Evolutionary conservation across 2,329 filamentous ascomycete genomes (phyloP).

Genomic region (Paradendryphiella salina): DNA sequence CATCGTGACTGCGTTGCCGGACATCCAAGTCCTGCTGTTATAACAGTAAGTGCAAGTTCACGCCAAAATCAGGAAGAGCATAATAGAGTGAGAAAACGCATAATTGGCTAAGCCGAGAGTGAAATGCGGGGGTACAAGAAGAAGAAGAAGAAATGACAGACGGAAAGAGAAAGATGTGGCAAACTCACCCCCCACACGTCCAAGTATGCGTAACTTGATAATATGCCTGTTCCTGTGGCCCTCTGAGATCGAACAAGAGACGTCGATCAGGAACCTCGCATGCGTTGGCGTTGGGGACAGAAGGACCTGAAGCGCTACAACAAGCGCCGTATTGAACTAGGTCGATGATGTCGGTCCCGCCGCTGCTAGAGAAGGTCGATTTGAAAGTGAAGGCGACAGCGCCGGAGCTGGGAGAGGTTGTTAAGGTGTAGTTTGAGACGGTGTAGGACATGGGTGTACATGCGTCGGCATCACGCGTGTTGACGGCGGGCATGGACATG

Average conservation of each 20-base stretch:
- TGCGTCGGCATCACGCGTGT: constrained; percentile 10
- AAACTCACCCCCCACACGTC: constrained; percentile 35
- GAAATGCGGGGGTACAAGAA: too few species aligned
- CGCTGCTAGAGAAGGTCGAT: constrained; percentile 19
- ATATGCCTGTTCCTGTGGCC: constrained; percentile 20
- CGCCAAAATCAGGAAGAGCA: too few species aligned
- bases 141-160: not conserved
- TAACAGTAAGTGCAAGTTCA: not conserved
- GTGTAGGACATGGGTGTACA: constrained; percentile 35
- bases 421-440: constrained; percentile 28
- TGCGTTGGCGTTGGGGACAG: constrained; percentile 26
- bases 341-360: constrained; percentile 18
- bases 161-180: not conserved
- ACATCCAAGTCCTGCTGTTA: constrained; percentile 26
- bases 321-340: constrained; percentile 17
- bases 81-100: too few species aligned
- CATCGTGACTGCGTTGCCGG: constrained; percentile 21
- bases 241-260: constrained; percentile 30
- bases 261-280: constrained; percentile 24
- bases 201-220: constrained; percentile 38
- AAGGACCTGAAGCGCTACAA: constrained; percentile 23
- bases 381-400: constrained; percentile 33
- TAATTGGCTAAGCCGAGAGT: too few species aligned
- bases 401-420: constrained; percentile 14
- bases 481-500: constrained; percentile 23